Conservation (phyloP, 495 filamentous ascomycete genomes). For the Tetracladium setigerum region DNA sequence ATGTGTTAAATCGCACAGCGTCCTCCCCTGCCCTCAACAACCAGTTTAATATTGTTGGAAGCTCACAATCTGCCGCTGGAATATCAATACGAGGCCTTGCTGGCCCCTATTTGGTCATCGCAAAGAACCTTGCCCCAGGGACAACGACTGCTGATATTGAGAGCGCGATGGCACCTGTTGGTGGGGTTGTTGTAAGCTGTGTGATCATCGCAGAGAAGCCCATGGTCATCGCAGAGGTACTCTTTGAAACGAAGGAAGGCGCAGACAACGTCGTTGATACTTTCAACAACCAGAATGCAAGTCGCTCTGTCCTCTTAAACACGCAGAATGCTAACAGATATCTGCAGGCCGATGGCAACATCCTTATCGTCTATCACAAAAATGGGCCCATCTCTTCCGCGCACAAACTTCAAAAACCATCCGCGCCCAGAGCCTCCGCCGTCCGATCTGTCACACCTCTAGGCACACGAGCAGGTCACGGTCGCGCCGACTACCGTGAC, state of each 20-base stretch:
- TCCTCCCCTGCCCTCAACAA: constrained; percentile 23
- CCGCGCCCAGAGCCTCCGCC: constrained; percentile 24
- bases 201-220: constrained; percentile 61
- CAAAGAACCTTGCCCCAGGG: constrained; percentile 83
- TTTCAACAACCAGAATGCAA: constrained; percentile 82
- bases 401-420: constrained; percentile 20
- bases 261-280: constrained; percentile 75
- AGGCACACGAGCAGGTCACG: constrained; percentile 18
- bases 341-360: constrained; percentile 72
- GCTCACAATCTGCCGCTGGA: constrained; percentile 30
- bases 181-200: constrained; percentile 65
- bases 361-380: constrained; percentile 71
- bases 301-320: constrained; percentile 9
- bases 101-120: constrained; percentile 75
- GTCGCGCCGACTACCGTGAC: constrained; percentile 22
- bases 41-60: constrained; percentile 24
- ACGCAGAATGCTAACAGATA: constrained; percentile 17
- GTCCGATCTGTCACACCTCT: constrained; percentile 24
- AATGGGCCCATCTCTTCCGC: constrained; percentile 21
- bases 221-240: constrained; percentile 78
- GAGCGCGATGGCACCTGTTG: constrained; percentile 66
- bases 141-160: constrained; percentile 95
- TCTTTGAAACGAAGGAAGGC: constrained; percentile 66
- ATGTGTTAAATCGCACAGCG: constrained; percentile 24
- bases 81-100: constrained; percentile 75